phyloP scores from a whole-genome alignment of 2,329 filamentous ascomycete genomes.

The Neopestalotiopsis clavispora region DNA sequence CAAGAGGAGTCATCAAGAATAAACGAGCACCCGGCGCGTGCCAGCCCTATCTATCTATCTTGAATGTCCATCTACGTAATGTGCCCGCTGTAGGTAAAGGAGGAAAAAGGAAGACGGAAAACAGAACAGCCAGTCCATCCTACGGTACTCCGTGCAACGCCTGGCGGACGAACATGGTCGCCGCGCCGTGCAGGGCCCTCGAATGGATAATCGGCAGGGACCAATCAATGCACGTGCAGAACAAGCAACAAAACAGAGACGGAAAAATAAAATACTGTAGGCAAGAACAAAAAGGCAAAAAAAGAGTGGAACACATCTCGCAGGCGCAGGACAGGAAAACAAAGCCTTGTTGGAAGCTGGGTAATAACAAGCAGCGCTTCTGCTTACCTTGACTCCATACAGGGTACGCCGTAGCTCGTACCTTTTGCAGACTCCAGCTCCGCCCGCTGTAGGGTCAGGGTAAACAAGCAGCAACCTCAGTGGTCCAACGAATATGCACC shows the following conservation, averaged over 20 bases:
- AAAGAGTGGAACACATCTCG: not conserved
- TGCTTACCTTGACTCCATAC: conserved; percentile 7
- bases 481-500: not conserved
- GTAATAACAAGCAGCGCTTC: conserved; percentile 17
- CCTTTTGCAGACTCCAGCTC: conserved; percentile 18
- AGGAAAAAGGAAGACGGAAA: not conserved
- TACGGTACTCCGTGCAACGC: not conserved
- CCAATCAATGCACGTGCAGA: conserved; percentile 1
- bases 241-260: not conserved
- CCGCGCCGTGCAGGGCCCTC: not conserved
- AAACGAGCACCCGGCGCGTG: not conserved
- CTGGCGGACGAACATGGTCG: not conserved
- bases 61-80: not conserved
- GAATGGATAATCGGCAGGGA: not conserved
- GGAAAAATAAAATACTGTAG: not conserved
- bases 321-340: not conserved
- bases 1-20: not conserved
- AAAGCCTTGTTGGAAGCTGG: conserved; percentile 14
- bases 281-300: too few species aligned
- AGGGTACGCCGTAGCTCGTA: conserved; percentile 15
- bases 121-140: not conserved
- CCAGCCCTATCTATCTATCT: not conserved
- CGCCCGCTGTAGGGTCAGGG: conserved; percentile 14
- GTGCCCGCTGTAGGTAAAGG: not conserved
- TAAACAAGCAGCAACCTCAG: conserved; percentile 5